Evolutionary conservation across 2,329 filamentous ascomycete species (phyloP).

Genomic region (Aspergillus latus): DNA sequence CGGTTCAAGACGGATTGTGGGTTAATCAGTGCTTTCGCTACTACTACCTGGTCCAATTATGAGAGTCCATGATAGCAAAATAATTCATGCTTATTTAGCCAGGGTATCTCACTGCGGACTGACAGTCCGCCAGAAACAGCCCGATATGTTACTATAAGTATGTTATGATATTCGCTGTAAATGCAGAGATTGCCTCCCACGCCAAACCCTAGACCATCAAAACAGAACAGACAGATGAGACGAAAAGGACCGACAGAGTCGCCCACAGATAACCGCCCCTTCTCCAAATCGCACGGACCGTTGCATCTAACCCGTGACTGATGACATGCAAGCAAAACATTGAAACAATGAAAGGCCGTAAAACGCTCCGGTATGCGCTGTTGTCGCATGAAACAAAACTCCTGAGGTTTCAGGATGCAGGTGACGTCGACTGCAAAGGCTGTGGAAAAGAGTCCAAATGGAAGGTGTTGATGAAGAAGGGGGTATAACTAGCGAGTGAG

Average conservation of each 20-base stretch:
- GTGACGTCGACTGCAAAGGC: not conserved
- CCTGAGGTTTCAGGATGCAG: not conserved
- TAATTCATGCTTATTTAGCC: not conserved
- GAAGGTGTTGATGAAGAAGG: not conserved
- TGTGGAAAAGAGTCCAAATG: not conserved
- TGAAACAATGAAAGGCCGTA: not conserved
- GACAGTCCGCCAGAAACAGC: not conserved
- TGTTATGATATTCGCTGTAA: constrained; percentile 18
- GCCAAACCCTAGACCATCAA: constrained; percentile 9
- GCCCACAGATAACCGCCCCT: constrained; percentile 17
- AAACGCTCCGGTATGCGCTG: not conserved
- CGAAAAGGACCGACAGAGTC: constrained; percentile 7
- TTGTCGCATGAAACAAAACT: not conserved
- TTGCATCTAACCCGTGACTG: not conserved
- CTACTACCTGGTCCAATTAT: not conserved
- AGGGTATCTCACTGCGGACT: constrained; percentile 1
- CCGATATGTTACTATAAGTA: constrained; percentile 8
- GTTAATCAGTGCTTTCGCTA: not conserved
- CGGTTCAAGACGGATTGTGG: not conserved
- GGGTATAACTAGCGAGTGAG: not conserved
- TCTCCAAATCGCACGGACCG: constrained; percentile 14
- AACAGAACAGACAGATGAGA: constrained; percentile 1
- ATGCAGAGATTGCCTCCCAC: constrained; percentile 24
- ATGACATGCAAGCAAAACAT: not conserved
- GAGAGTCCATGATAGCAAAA: not conserved